A percentile compares a stretch with the other conserved stretches of the same genome.
Evolutionary conservation across 352 stramenopile genomes (phyloP).

Genomic region (Phytophthora idaei): DNA sequence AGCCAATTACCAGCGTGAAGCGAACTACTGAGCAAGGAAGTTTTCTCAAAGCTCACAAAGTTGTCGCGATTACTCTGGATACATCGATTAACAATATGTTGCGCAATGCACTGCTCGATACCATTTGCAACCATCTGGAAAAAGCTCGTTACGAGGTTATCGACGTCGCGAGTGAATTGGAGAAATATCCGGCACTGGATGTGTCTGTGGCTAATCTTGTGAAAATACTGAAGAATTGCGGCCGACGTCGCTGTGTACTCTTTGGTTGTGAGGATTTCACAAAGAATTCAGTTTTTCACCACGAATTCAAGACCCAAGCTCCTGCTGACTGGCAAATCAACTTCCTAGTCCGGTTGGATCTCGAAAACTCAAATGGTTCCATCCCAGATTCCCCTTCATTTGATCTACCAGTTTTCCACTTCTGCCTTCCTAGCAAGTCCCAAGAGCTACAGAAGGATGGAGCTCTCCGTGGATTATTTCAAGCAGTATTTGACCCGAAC

Average conservation of each 20-base stretch:
- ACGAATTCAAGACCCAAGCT: constrained; percentile 22
- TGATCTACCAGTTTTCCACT: constrained; percentile 21
- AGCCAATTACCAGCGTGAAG: not conserved
- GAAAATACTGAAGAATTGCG: constrained; percentile 21
- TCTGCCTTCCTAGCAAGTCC: constrained; percentile 8
- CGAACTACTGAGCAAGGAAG: not conserved
- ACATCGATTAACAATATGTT: not conserved
- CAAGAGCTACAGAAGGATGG: not conserved
- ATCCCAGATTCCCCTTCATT: not conserved
- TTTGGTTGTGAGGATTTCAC: constrained; percentile 32
- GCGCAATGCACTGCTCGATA: constrained; percentile 10
- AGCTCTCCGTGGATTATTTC: constrained; percentile 33
- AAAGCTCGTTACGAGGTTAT: constrained; percentile 38
- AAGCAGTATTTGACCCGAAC: constrained; percentile 37
- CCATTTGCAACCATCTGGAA: constrained; percentile 18
- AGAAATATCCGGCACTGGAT: constrained; percentile 3
- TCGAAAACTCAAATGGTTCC: not conserved
- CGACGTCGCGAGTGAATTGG: constrained; percentile 31
- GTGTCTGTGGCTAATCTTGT: constrained; percentile 17
- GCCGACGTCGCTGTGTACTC: constrained; percentile 34
- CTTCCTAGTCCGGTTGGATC: constrained; percentile 24
- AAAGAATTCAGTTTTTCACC: constrained; percentile 15
- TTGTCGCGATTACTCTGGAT: constrained; percentile 32
- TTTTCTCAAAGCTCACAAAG: constrained; percentile 5
- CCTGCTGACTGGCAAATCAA: constrained; percentile 31